phyloP scores from a whole-genome alignment of 306 rosid genomes.

The Benincasa hispida region DNA sequence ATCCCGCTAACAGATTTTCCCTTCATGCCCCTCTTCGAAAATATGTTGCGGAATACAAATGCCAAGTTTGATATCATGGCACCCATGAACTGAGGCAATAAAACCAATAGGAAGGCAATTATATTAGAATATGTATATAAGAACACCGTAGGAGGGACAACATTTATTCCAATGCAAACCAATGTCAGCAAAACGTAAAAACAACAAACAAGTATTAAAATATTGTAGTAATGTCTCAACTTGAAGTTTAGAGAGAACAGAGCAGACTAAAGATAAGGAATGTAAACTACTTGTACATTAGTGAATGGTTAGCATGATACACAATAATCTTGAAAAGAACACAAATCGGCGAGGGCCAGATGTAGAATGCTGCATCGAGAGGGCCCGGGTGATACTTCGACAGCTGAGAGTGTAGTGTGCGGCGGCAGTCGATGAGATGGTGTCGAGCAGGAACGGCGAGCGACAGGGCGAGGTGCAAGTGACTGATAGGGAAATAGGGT shows the following conservation, averaged over 20 bases:
- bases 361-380: too few relatives aligned
- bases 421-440: too few relatives aligned
- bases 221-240: not conserved
- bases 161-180: not conserved
- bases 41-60: too few relatives aligned
- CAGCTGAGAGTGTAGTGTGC: too few relatives aligned
- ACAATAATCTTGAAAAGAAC: not conserved
- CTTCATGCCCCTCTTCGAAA: too few relatives aligned
- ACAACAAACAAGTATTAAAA: not conserved
- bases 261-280: not conserved
- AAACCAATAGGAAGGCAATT: not conserved
- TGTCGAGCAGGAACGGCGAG: too few relatives aligned
- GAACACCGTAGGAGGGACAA: not conserved
- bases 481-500: too few relatives aligned
- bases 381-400: too few relatives aligned
- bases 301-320: not conserved
- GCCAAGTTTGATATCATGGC: slow-evolving; percentile 94
- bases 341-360: too few relatives aligned
- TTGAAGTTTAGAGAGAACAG: slow-evolving; percentile 1
- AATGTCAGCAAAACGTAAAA: not conserved
- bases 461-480: too few relatives aligned
- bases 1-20: too few relatives aligned
- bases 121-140: not conserved
- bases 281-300: not conserved
- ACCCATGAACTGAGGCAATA: slow-evolving; percentile 60